Base-by-base conservation (phyloP, 495 filamentous ascomycete species). In the Penicillium ochrochloron region DNA sequence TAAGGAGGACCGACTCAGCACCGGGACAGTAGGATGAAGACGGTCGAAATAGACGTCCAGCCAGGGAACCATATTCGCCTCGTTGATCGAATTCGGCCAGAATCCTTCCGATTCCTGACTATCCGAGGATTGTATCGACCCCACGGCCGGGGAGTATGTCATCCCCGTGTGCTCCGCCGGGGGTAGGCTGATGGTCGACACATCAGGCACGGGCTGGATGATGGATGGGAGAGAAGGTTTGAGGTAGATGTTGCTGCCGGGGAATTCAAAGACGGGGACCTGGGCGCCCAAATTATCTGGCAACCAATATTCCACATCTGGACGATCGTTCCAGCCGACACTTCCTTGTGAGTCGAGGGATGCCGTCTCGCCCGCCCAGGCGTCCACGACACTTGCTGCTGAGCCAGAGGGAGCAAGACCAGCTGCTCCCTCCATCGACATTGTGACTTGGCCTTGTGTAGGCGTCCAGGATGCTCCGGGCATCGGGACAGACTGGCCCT, bases 11-110 rank as follows among this genome's bases (percentile, higher is more conserved):
- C 88, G 88, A 64, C 92, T 85, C 15, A 96, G 76, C 39, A 96
- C 88, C 0, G 93, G 93, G 73, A 93, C 86, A 6, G 88, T 91
- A 17, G 90, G 85, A 68, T 96, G 94, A 75, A 96, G 83, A 68
- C 92, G 86, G 62, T 85, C 80, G 77, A 96, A 96, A 80, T 90
- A 96, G 67, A 91, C 92, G 17, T 95, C 90, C 63, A 91, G 82
- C 80, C 90, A 93, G 21, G 77, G 78, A 27, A 80, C 76, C 69
- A 80, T 75, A 58, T 76, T 80, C 10, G 71, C 71, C 65, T 80
- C 78, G 39, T 70, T 71, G 60, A 80, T 80, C 6, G 74, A 73
- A 5, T 71, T 31, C 4, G 78, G 78, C 78, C 78, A 80, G 50
- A 72, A 58, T 41, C 67, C 64, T 11, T 67, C 67, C 10, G 44